Percentiles rank a stretch among this genome's conserved stretches.
Evolutionary conservation across 2,329 filamentous ascomycete genomes (phyloP).

Genomic region (Pseudopyricularia cyperi): DNA sequence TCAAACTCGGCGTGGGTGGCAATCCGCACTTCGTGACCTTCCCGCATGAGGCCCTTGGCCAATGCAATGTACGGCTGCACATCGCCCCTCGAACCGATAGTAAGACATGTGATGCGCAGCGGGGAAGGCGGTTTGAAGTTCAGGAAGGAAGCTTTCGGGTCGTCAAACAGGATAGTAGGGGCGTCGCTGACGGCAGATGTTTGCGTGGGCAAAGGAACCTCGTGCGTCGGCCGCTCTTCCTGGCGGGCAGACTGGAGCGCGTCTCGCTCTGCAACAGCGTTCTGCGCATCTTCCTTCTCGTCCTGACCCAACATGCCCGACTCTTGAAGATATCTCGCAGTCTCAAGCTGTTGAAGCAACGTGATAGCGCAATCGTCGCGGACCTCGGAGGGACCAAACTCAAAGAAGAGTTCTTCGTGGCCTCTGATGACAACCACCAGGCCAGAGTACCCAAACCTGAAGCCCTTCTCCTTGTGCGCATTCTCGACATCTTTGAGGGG

Average conservation of each 20-base stretch:
- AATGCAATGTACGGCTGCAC: constrained; percentile 96
- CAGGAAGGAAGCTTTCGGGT: constrained; percentile 73
- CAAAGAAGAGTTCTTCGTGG: constrained; percentile 93
- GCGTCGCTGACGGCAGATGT: constrained; percentile 37
- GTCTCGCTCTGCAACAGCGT: constrained; percentile 68
- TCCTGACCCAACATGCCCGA: constrained; percentile 54
- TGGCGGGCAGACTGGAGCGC: constrained; percentile 63
- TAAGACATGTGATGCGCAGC: constrained; percentile 80
- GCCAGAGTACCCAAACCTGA: constrained; percentile 80
- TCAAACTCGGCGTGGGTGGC: constrained; percentile 88
- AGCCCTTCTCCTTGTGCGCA: constrained; percentile 88
- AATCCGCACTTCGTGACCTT: constrained; percentile 78
- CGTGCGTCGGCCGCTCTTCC: constrained; percentile 36
- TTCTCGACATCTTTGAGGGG: constrained; percentile 88
- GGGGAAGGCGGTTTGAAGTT: constrained; percentile 78
- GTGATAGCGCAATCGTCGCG: constrained; percentile 85
- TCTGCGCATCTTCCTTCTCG: constrained; percentile 57
- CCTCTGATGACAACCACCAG: constrained; percentile 87
- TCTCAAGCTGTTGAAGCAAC: constrained; percentile 63
- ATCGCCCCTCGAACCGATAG: constrained; percentile 89
- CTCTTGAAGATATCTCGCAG: constrained; percentile 55
- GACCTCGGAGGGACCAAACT: constrained; percentile 65
- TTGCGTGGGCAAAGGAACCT: constrained; percentile 33
- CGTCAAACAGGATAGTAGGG: constrained; percentile 77
- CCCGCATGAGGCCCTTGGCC: constrained; percentile 77